Evolutionary conservation across 75 land plant species (phyloP).

Genomic region (Pinus albicaulis): DNA sequence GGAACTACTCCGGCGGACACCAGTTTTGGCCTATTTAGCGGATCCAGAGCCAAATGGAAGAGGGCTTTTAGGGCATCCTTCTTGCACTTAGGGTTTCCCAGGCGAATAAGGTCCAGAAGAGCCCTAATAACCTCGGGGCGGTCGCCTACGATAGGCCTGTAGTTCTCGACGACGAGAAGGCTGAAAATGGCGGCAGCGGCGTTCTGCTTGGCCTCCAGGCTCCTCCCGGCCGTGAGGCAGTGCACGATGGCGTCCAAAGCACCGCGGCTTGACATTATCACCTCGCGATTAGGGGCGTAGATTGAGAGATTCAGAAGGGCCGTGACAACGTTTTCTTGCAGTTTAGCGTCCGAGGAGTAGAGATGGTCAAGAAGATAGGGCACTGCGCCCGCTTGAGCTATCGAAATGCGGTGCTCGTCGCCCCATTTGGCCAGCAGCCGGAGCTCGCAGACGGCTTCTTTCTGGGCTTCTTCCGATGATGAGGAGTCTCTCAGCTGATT

Average conservation of each 20-base stretch:
- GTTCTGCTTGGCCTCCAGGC: slow-evolving; percentile 49
- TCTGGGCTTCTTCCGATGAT: slow-evolving; percentile 25
- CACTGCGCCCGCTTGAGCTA: slow-evolving; percentile 63
- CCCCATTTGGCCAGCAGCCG: slow-evolving; percentile 58
- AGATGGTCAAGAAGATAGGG: slow-evolving; percentile 47
- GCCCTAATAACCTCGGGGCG: slow-evolving; percentile 44
- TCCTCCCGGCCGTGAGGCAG: slow-evolving; percentile 22
- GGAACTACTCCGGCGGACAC: slow-evolving; percentile 53
- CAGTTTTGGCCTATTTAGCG: slow-evolving; percentile 46
- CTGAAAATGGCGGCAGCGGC: slow-evolving; percentile 75
- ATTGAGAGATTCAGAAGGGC: slow-evolving; percentile 77
- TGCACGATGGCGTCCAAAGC: slow-evolving; percentile 31
- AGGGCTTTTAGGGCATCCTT: slow-evolving; percentile 76
- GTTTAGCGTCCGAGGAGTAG: slow-evolving; percentile 12
- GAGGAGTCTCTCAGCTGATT: slow-evolving; percentile 38
- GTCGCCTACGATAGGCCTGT: slow-evolving; percentile 65
- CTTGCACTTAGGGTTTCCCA: slow-evolving; percentile 11
- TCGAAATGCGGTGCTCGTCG: slow-evolving; percentile 38
- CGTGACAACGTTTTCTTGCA: slow-evolving; percentile 71
- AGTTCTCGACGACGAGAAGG: slow-evolving; percentile 49
- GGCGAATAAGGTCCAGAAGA: slow-evolving; percentile 40
- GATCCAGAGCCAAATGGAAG: slow-evolving; percentile 63
- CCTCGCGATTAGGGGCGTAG: slow-evolving; percentile 23
- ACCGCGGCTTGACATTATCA: slow-evolving; percentile 58
- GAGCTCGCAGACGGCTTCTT: slow-evolving; percentile 49